Evolutionary conservation across 192 early-diverging fungal genomes (phyloP).

Genomic region (Backusella morwellensis): DNA sequence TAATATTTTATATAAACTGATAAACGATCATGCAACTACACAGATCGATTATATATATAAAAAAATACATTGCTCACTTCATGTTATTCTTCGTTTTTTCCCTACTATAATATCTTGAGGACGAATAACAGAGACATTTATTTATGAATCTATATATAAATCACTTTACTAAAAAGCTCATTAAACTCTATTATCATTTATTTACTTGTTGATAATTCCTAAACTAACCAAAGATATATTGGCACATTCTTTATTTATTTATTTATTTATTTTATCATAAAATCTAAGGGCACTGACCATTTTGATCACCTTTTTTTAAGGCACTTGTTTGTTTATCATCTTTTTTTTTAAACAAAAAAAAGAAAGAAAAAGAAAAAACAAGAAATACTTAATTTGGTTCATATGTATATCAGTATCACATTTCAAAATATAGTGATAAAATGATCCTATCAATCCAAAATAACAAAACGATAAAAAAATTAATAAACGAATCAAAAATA

Average conservation of each 20-base stretch:
- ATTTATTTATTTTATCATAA: neutral
- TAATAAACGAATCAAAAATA: neutral
- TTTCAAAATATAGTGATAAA: neutral
- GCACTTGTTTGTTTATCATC: neutral
- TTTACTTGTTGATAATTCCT: neutral
- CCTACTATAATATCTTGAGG: too few relatives aligned
- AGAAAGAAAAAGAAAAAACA: neutral
- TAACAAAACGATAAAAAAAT: neutral
- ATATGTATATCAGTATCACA: neutral
- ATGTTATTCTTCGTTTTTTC: too few relatives aligned
- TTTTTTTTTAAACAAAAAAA: neutral
- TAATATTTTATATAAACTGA: neutral
- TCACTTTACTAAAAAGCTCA: neutral
- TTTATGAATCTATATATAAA: neutral
- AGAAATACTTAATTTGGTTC: neutral
- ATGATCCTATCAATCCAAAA: neutral
- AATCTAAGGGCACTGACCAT: neutral
- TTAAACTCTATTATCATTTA: neutral
- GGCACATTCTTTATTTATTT: constrained; percentile 5
- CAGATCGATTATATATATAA: neutral
- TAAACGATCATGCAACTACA: neutral
- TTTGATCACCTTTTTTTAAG: constrained; percentile 1
- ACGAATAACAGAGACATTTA: too few relatives aligned
- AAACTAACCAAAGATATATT: neutral
- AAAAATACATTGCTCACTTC: neutral